phyloP scores from a whole-genome alignment of 1,284 basidiomycete species.

The Heimioporus retisporus region DNA sequence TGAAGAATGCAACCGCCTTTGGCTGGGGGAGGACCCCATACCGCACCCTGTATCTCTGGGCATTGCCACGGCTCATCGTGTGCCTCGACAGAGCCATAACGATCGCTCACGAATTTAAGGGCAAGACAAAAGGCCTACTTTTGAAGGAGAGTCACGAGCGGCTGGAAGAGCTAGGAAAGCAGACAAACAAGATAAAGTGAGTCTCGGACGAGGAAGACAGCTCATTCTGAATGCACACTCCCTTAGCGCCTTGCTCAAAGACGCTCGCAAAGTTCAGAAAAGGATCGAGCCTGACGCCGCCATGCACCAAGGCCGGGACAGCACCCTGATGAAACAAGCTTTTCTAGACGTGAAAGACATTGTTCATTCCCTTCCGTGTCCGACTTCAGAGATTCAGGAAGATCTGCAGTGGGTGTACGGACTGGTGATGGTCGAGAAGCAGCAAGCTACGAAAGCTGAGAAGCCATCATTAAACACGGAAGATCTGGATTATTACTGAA shows the following conservation, averaged over 20 bases:
- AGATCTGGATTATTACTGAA: constrained; percentile 39
- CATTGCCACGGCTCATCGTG: constrained; percentile 59
- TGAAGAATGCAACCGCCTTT: constrained; percentile 41
- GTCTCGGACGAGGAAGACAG: constrained; percentile 13
- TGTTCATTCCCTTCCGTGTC: constrained; percentile 32
- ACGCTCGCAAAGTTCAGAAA: constrained; percentile 32
- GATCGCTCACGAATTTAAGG: constrained; percentile 45
- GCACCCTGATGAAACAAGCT: constrained; percentile 29
- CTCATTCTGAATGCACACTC: background rate
- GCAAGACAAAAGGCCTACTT: constrained; percentile 46
- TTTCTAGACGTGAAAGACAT: constrained; percentile 40
- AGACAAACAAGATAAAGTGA: constrained; percentile 44
- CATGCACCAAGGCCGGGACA: constrained; percentile 33
- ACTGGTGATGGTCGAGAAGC: constrained; percentile 38
- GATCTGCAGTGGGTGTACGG: constrained; percentile 45
- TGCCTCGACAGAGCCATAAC: constrained; percentile 53
- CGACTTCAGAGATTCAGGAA: constrained; percentile 29
- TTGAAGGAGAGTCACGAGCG: constrained; percentile 39
- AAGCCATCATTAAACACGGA: constrained; percentile 39
- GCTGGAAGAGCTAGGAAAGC: constrained; percentile 47
- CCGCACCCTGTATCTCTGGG: constrained; percentile 58
- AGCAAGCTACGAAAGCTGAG: constrained; percentile 19
- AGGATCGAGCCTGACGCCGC: constrained; percentile 39
- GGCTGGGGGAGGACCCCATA: constrained; percentile 50
- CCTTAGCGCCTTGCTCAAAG: constrained; percentile 36